Conservation (phyloP, 2,329 filamentous ascomycete species). For the Emmonsiellopsis sp. region DNA sequence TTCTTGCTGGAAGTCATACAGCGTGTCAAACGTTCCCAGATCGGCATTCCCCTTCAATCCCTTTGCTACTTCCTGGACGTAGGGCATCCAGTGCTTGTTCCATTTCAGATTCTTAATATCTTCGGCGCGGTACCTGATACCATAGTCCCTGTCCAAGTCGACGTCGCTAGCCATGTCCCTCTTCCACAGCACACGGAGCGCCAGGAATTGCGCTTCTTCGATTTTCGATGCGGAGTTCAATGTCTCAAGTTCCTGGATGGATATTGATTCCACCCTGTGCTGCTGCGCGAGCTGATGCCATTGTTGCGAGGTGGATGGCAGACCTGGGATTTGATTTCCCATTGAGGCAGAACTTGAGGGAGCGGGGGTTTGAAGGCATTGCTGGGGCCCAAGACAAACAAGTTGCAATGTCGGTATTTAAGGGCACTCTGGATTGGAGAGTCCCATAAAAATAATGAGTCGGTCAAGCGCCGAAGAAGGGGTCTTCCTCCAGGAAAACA, state of each 20-base stretch:
- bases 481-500: neutral
- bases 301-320: neutral
- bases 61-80: neutral
- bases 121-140: neutral
- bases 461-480: neutral
- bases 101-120: neutral
- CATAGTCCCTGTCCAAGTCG: neutral
- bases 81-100: neutral
- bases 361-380: neutral
- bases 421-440: neutral
- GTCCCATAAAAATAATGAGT: neutral
- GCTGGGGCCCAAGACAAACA: neutral
- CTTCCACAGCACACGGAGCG: slow-evolving; percentile 6
- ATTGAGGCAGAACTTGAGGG: neutral
- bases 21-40: slow-evolving; percentile 4
- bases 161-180: neutral
- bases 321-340: neutral
- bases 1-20: slow-evolving; percentile 1
- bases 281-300: neutral
- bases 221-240: slow-evolving; percentile 9
- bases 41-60: neutral
- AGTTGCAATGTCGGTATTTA: neutral
- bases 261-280: neutral
- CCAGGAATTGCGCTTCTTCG: slow-evolving; percentile 3
- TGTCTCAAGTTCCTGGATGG: neutral